Base-by-base conservation (phyloP, 139 green algal species). In the Micractinium conductrix region DNA sequence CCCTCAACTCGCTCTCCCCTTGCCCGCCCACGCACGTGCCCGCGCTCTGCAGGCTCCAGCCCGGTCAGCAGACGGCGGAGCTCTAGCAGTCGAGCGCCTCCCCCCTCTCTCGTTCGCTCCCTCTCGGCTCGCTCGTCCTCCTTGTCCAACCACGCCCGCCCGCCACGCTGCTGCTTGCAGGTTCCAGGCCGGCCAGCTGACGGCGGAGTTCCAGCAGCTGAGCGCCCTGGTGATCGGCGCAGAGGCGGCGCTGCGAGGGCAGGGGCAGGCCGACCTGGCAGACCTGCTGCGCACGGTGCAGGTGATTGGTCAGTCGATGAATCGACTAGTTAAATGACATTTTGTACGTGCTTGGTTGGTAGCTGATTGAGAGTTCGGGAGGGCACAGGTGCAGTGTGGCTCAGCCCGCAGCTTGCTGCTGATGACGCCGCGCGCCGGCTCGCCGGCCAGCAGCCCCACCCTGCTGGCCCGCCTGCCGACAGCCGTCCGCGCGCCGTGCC, bases 211-310 rank as follows among this genome's bases (percentile, higher is more conserved):
- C 58, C 48, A 75, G 43, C 69, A 79, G 58, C 68, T 76, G 26
- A 89, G 83, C 40, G n/a, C 43, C 78, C 78, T 74, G 42, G 87
- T 87, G 60, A n/a, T n/a, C 1, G 74, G 26, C 9, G 7, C 72
- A 4, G 84, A 88, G 55, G 43, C 43, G 62, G 78, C 42, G 17
- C 62, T 83, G 62, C 17, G 4, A 3, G 42, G 44, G 44, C 30
- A n/a, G 17, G 84, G 74, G 33, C 58, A 53, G 62, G 14, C 4
- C 2, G 80, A 92, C 28, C 40, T 82, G 28, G 86, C 88, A 35
- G 87, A 14, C 8, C 72, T 92, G 60, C 78, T 92, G 80, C 78
- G 83, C 9, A 60, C 35, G 4, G 69, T 92, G 70, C 89, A 93
- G 70, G 70, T 76, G 70, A 33, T 17, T n/a, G n/a, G n/a, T n/a